These are phyloP conservation scores for Neurospora sp. DNA, from an alignment of 495 filamentous ascomycete genomes.

Conservation along the genomic window DNA sequence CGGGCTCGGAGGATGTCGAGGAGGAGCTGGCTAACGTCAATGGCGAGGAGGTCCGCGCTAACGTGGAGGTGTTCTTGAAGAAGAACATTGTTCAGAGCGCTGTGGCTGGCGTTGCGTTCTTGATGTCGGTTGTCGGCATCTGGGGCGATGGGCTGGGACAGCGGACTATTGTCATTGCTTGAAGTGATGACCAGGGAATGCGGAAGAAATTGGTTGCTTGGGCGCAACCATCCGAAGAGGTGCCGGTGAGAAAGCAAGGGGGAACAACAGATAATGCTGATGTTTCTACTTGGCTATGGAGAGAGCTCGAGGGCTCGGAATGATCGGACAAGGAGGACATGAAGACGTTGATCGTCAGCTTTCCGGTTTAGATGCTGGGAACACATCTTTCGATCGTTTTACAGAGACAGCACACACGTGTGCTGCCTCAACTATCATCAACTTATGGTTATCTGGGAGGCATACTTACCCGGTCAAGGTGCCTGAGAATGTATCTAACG, in stretches of 20 bases:
- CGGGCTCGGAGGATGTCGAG: constrained; percentile 28
- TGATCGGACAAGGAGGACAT: background rate
- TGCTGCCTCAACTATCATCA: background rate
- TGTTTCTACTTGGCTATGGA: background rate
- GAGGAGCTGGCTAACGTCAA: constrained; percentile 49
- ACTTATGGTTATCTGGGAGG: background rate
- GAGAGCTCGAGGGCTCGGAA: background rate
- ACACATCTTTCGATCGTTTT: background rate
- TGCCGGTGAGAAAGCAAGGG: background rate
- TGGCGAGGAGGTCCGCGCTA: constrained; percentile 67
- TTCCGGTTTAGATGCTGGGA: background rate
- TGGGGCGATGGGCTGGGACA: constrained; percentile 66
- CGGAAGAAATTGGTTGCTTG: background rate
- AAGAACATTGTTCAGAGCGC: constrained; percentile 50
- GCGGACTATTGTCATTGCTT: background rate
- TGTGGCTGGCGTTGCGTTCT: constrained; percentile 56
- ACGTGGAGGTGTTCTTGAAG: constrained; percentile 55
- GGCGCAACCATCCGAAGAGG: background rate
- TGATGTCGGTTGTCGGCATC: constrained; percentile 70
- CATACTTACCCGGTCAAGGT: background rate
- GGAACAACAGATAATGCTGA: background rate
- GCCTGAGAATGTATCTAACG: constrained; percentile 9
- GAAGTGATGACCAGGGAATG: background rate
- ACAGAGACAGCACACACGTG: background rate
- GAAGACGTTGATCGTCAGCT: constrained; percentile 2